Evolutionary conservation across 179 eudicot genomes (phyloP).

Genomic region (Nepenthes alata): DNA sequence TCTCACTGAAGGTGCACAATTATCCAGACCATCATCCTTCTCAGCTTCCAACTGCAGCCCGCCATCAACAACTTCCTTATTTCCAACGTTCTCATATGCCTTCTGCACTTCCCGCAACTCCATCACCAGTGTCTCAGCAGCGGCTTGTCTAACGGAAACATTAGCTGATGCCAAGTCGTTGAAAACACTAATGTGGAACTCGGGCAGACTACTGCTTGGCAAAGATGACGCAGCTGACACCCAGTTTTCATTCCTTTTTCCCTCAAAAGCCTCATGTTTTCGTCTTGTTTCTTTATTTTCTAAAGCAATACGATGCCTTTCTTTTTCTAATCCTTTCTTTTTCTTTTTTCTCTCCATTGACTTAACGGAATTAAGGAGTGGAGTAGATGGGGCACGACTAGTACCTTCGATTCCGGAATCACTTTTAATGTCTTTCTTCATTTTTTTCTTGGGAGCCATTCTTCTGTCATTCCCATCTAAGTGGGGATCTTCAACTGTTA

Average conservation of each 20-base stretch:
- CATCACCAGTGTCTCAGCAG: slow-evolving; percentile 54
- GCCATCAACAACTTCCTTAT: slow-evolving; percentile 31
- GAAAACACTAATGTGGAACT: slow-evolving; percentile 68
- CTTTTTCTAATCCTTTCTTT: slow-evolving; percentile 58
- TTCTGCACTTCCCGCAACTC: slow-evolving; percentile 66
- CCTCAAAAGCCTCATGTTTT: slow-evolving; percentile 4
- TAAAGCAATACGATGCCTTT: slow-evolving; percentile 19
- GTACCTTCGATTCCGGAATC: slow-evolving; percentile 15
- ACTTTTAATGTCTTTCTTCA: slow-evolving; percentile 19
- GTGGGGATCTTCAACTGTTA: slow-evolving; percentile 8
- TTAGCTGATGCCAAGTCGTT: slow-evolving; percentile 52
- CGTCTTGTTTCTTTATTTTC: slow-evolving; percentile 15
- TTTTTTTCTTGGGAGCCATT: slow-evolving; percentile 15
- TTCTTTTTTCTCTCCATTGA: slow-evolving; percentile 86
- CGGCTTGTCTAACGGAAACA: slow-evolving; percentile 45
- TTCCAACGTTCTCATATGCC: slow-evolving; percentile 42
- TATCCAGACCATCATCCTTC: slow-evolving; percentile 80
- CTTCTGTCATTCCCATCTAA: slow-evolving; percentile 5
- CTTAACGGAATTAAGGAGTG: slow-evolving; percentile 12
- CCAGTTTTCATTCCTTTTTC: neutral
- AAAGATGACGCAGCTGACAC: slow-evolving; percentile 1
- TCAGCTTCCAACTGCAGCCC: slow-evolving; percentile 65
- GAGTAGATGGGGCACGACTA: slow-evolving; percentile 13
- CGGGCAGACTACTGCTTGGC: slow-evolving; percentile 34
- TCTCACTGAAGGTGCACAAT: slow-evolving; percentile 73